phyloP scores from a whole-genome alignment of 352 stramenopile genomes.

The Globisporangium nodosum region DNA sequence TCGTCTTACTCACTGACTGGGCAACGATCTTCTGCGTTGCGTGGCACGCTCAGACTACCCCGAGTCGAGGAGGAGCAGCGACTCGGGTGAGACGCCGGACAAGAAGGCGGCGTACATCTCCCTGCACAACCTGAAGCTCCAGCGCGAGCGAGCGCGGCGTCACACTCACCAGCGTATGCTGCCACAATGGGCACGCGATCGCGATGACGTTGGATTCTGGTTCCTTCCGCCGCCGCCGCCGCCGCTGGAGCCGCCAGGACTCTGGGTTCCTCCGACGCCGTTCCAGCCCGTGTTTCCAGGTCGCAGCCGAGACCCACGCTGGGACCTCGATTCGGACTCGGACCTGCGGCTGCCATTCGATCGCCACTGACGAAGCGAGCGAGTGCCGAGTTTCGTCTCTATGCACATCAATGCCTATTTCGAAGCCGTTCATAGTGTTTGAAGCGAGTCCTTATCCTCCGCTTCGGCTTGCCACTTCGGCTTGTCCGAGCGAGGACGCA shows the following conservation, averaged over 20 bases:
- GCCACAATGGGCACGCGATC: too few species aligned
- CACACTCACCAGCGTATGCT: too few species aligned
- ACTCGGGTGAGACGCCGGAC: background rate
- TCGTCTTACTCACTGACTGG: too few species aligned
- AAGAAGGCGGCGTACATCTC: constrained; percentile 1
- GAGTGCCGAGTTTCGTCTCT: too few species aligned
- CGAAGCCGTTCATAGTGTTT: too few species aligned
- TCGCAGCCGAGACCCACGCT: background rate
- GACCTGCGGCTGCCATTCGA: constrained; percentile 5
- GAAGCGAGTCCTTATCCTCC: background rate
- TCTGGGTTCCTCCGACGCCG: constrained; percentile 4
- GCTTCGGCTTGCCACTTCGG: background rate
- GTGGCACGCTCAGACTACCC: background rate
- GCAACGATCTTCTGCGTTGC: too few species aligned
- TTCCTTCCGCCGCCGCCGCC: background rate
- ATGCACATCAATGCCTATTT: too few species aligned
- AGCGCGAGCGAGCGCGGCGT: background rate
- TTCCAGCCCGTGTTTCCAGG: background rate
- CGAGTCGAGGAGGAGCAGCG: background rate
- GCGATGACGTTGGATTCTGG: background rate
- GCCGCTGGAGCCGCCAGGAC: background rate
- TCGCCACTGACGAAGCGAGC: background rate
- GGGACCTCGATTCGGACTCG: background rate
- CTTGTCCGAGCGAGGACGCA: too few species aligned
- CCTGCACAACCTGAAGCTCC: background rate